A percentile compares a stretch with the other conserved stretches of the same genome.
Conservation (phyloP, 164 flowering plant genomes). For the Vitis riparia region DNA sequence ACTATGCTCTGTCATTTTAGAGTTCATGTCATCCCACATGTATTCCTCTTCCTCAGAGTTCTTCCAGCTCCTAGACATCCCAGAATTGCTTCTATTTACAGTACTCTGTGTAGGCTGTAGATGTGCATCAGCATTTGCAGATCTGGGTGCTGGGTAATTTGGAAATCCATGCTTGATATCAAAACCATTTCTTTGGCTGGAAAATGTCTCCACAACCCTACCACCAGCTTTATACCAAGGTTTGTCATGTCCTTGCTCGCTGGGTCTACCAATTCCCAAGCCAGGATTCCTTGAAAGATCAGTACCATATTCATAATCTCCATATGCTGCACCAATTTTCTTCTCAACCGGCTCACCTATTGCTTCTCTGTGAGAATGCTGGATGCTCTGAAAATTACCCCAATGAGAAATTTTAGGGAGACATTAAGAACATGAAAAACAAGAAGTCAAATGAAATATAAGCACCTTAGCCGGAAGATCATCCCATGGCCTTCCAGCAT, state of each 20-base stretch:
- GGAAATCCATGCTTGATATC: conserved; percentile 37
- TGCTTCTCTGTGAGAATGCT: conserved; percentile 47
- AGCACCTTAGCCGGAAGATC: conserved; percentile 47
- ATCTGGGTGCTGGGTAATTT: conserved; percentile 30
- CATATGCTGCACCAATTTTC: conserved; percentile 36
- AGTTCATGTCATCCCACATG: conserved; percentile 75
- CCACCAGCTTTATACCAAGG: conserved; percentile 47
- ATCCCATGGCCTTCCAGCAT: conserved; percentile 49
- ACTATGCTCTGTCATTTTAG: conserved; percentile 46
- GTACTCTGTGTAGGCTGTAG: conserved; percentile 21
- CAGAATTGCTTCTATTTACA: conserved; percentile 34
- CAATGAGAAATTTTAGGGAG: conserved; percentile 3
- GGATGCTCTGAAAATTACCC: conserved; percentile 35
- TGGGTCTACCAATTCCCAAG: conserved; percentile 36
- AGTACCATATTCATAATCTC: conserved; percentile 51
- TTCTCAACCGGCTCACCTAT: conserved; percentile 49
- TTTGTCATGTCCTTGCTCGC: conserved; percentile 40
- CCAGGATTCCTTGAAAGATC: conserved; percentile 47
- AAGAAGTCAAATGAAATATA: conserved; percentile 18
- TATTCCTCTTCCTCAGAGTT: conserved; percentile 95
- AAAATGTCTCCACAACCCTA: conserved; percentile 32
- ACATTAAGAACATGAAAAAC: conserved; percentile 1
- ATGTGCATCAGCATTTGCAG: conserved; percentile 31
- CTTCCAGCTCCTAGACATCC: conserved; percentile 65
- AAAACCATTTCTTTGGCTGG: conserved; percentile 54